phyloP scores from a whole-genome alignment of 176 grass and related monocot genomes.

The Microstegium vimineum region DNA sequence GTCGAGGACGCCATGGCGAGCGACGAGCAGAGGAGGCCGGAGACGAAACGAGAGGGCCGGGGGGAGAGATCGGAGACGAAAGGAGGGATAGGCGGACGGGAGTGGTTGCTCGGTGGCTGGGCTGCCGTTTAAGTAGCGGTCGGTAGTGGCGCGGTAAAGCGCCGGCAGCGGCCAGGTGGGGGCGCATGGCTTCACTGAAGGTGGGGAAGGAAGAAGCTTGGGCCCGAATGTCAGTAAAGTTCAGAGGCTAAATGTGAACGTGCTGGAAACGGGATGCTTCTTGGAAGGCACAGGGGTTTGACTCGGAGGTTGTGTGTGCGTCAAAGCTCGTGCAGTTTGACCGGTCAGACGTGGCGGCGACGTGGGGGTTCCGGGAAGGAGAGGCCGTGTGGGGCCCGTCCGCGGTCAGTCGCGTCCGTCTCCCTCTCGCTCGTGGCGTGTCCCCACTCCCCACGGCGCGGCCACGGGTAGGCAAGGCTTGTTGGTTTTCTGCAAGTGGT shows the following conservation, averaged over 20 bases:
- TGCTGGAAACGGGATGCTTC: constrained; percentile 15
- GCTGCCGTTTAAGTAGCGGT: constrained; percentile 25
- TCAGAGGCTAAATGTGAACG: background rate
- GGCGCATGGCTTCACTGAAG: accelerated
- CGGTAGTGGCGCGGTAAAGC: background rate
- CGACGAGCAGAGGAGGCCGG: background rate
- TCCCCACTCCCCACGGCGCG: too few species aligned
- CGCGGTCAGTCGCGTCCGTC: background rate
- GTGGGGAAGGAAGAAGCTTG: accelerated
- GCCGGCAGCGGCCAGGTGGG: background rate
- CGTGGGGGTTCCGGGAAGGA: constrained; percentile 29
- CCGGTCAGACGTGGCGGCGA: constrained; percentile 40
- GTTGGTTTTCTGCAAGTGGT: too few species aligned
- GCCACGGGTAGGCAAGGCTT: background rate
- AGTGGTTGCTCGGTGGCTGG: constrained; percentile 8
- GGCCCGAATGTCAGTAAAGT: background rate
- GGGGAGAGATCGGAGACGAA: background rate
- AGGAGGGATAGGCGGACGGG: background rate
- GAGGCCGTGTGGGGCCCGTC: constrained; percentile 8
- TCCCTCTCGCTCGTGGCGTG: background rate
- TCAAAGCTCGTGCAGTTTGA: constrained; percentile 64
- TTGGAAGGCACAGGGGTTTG: background rate
- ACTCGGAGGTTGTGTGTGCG: background rate
- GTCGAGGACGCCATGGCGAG: constrained; percentile 48
- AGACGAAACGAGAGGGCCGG: background rate